Base-by-base conservation (phyloP, 75 land plant genomes). In the Selaginella tamariscina region DNA sequence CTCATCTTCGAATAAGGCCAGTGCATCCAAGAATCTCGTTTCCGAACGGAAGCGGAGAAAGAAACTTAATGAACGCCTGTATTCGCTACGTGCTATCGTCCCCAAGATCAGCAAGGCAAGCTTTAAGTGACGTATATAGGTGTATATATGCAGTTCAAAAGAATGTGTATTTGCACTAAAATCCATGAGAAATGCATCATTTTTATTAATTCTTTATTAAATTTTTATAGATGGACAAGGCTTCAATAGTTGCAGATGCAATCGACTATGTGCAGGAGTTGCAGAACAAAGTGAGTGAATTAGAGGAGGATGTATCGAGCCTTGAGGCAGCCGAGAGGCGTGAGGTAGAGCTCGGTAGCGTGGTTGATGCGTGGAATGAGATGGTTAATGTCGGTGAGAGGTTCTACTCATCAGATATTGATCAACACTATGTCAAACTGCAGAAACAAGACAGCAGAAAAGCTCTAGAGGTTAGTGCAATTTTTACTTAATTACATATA, bases 191-290 rank as follows among this genome's bases (percentile, higher is more conserved):
- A 30, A 64, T 23, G 23, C n/a, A n/a, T n/a, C n/a, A n/a, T n/a
- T n/a, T n/a, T n/a, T n/a, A n/a, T n/a, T n/a, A n/a, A n/a, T n/a
- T n/a, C n/a, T n/a, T n/a, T n/a, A n/a, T n/a, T n/a, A n/a, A n/a
- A n/a, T n/a, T n/a, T n/a, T 33, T 22, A 49, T 74, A 89, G 95
- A 89, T 89, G 95, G 90, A 89, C 75, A 89, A 89, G 68, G 95
- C 86, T 0, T 89, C 95, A 0, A 85, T 89, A 29, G 77, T 89
- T 23, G 84, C 78, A 15, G 95, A 89, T 62, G 95, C 95, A 0
- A 87, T 89, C 21, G 82, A 79, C 21, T 87, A 87, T 65, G 85
- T 89, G n/a, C 77, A 81, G 44, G 81, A 84, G 33, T 70, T 89
- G 59, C 85, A 89, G 27, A 81, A 81, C 18, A 75, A 89, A 68